These are phyloP conservation scores for Raphanus raphanistrum DNA, from an alignment of 345 rosid genomes.

Conservation along the genomic window DNA sequence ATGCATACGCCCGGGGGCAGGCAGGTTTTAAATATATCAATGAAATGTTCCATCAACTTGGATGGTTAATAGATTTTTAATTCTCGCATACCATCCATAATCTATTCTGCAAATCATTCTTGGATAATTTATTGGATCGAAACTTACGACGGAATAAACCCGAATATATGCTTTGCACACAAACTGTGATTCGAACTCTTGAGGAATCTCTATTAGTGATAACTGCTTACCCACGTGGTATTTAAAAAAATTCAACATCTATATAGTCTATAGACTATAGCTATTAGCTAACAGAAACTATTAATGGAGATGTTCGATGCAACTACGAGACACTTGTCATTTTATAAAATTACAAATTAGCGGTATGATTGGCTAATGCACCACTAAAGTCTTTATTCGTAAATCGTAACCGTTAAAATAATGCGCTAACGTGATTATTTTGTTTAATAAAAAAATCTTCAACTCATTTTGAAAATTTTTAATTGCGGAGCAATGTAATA, in stretches of 20 bases:
- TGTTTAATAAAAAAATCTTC: background rate
- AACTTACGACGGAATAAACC: background rate
- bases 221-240: constrained; percentile 18
- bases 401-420: constrained; percentile 4
- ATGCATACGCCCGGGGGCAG: background rate
- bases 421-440: constrained; percentile 5
- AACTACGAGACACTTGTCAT: background rate
- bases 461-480: background rate
- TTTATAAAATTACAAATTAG: constrained; percentile 11
- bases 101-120: background rate
- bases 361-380: constrained; percentile 25
- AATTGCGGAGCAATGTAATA: constrained; percentile 16
- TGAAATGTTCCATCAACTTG: background rate
- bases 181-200: background rate
- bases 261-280: background rate
- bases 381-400: background rate
- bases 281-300: constrained; percentile 8
- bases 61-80: background rate
- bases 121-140: background rate
- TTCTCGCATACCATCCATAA: background rate
- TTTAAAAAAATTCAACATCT: constrained; percentile 13
- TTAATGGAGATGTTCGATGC: constrained; percentile 15
- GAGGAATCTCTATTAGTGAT: constrained; percentile 14
- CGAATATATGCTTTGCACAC: background rate
- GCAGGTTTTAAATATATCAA: background rate